Evolutionary conservation across 441 rosid species (phyloP), one percentile per base, ranked within the genome.

Genomic region (Theobroma grandiflorum): DNA sequence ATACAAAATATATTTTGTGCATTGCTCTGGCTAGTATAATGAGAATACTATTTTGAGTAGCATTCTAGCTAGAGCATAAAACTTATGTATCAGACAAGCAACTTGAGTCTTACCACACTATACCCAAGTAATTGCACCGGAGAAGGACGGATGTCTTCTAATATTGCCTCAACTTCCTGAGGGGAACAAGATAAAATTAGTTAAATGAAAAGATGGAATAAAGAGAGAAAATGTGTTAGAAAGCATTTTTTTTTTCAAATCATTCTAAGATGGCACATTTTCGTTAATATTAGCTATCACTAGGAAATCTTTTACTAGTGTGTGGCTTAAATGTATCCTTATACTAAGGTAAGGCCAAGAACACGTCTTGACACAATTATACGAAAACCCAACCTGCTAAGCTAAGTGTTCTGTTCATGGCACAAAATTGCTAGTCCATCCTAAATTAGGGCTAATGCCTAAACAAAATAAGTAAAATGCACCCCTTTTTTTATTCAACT

Each of bases 111-210:
- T 92, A 97, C 99, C 99, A 87, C 93, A 80, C 95, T 88, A 80
- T 79, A 92, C 72, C 97, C 94, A 82, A 89, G 81, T 82, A 90
- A 68, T 90, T 95, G 97, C 83, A 90, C 45, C 5, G 96, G 97
- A 76, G 98, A 89, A 85, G 99, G 97, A 64, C 89, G 90, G 82
- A 97, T 74, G 40, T 90, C 97, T 85, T 94, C 94, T 63, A 97
- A 86, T 79, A 97, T 94, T 74, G 99, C 99, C 89, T 91, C 98
- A 72, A 95, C 98, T 79, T 97, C 99, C 99, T 97, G 87, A 72
- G 85, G 81, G 68, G 16, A 65, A 69, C 68, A 83, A 76, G 75
- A 49, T 86, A 50, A 75, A 18, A 75, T 26, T 26, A 26, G 31
- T 26, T 26, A 26, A 26, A 26, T 26, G 31, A 26, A 26, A 26